Base-by-base conservation (phyloP, 345 rosid genomes). In the Psidium guajava region DNA sequence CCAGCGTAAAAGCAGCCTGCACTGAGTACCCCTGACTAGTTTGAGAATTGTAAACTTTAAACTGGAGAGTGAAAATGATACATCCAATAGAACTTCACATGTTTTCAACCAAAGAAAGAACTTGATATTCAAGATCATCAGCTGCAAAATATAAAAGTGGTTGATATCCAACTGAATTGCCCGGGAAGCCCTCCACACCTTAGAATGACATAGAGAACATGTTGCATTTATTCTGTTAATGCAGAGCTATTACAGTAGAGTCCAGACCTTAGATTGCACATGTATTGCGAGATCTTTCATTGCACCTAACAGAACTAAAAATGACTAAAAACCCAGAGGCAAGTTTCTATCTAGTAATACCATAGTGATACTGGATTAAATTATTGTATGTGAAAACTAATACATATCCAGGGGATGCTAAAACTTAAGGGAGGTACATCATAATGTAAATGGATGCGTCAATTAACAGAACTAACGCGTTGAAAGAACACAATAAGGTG, bases 111-210 rank as follows among this genome's bases (percentile, higher is more conserved):
- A 51, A 83, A 18, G 64, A 28, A 87, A 83, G 75, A 85, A 96
- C 98, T 98, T 94, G 97, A 89, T 93, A 95, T 82, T 94, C 92
- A 84, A 96, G 95, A 88, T 96, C 97, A 89, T 95, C 97, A 82
- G 88, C 92, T 47, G 99, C 97, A 84, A 96, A 95, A 89, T 92
- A 95, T 27, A 96, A 87, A 85, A 84, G 90, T 1, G 95, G 97
- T 86, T 93, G 99, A 59, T 87, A 89, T 82, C 97, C 95, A 84
- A 83, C 85, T 84, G 84, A 89, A 89, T 86, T 88, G 91, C 88
- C 95, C 98, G 53, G 96, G 98, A 75, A 93, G 94, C 80, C 99
- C 99, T 77, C 95, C 98, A 36, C 94, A 93, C 87, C 95, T 91
- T 86, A 95, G 86, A 86, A 95, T 94, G 87, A 94, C 99, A 90